Evolutionary conservation across 1,139 yeast species (phyloP).

Genomic region (Sugiyamaella sp.): DNA sequence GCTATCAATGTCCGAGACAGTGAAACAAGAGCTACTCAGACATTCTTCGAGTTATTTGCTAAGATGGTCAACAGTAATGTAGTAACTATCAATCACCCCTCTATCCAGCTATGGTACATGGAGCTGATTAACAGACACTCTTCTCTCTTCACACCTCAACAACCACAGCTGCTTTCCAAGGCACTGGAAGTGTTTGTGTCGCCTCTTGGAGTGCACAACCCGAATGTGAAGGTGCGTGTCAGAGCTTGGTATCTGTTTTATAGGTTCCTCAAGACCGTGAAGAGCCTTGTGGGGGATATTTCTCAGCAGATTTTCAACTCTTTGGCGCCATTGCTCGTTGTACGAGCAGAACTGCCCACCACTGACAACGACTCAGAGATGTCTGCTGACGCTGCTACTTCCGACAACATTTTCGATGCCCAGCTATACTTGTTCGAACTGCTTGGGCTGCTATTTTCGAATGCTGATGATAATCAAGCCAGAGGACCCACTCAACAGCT

Average conservation of each 20-base stretch:
- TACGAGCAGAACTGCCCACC: constrained; percentile 60
- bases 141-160: constrained; percentile 54
- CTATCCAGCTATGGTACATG: constrained; percentile 77
- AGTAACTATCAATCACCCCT: constrained; percentile 58
- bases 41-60: constrained; percentile 54
- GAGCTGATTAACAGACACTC: constrained; percentile 85
- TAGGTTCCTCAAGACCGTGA: constrained; percentile 76
- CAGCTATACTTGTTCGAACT: constrained; percentile 82
- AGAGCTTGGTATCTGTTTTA: constrained; percentile 91
- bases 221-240: constrained; percentile 61
- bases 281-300: constrained; percentile 56
- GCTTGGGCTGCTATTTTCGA: constrained; percentile 42
- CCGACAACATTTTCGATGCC: constrained; percentile 68
- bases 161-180: constrained; percentile 57
- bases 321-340: constrained; percentile 54
- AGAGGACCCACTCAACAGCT: constrained; percentile 47
- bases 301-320: constrained; percentile 55
- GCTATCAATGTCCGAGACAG: constrained; percentile 61
- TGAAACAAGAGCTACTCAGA: constrained; percentile 35
- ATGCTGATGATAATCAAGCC: constrained; percentile 40
- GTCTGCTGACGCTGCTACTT: constrained; percentile 50
- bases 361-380: constrained; percentile 48
- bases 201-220: constrained; percentile 77
- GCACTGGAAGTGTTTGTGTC: constrained; percentile 79
- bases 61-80: constrained; percentile 64